Base-by-base conservation (phyloP, 139 green algal species). In the Chlorella sp. region DNA sequence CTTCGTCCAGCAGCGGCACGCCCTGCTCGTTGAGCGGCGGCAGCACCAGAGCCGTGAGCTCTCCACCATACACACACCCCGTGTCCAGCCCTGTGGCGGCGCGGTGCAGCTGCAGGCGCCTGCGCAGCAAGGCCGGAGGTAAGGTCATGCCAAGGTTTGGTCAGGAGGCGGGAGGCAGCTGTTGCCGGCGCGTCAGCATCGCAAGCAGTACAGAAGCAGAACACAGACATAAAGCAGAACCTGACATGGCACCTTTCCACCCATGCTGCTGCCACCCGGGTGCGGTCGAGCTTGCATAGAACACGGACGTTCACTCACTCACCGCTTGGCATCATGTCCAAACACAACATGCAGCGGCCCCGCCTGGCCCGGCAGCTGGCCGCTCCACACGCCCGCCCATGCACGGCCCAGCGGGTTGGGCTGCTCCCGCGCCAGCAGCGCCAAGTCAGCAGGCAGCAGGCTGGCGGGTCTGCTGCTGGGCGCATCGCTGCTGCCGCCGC, bases 281-380 rank as follows among this genome's bases (percentile, higher is more conserved):
- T n/a, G n/a, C n/a, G n/a, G n/a, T n/a, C n/a, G n/a, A n/a, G n/a
- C n/a, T n/a, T n/a, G n/a, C n/a, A n/a, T n/a, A n/a, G n/a, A n/a
- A n/a, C n/a, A n/a, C n/a, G n/a, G n/a, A n/a, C n/a, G n/a, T n/a
- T n/a, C n/a, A 54, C 8, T 8, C 40, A 48, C 36, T 28, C 48
- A 78, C 34, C 69, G 86, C 54, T 80, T 65, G 24, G 92, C 88
- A 73, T 97, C 94, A 46, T 97, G 94, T 1, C 93, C 93, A 76
- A 96, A 96, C 36, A 96, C 87, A 7, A 96, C 89, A 75, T 96
- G 93, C 20, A 76, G 36, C 5, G 93, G 94, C 0, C 92, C 93
- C 20, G 62, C 36, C 51, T 60, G 51, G 13, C 51, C 51, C 51
- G 51, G 51, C 51, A 60, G 51, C 51, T 60, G 51, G 13, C 51